Evolutionary conservation across 495 filamentous ascomycete genomes (phyloP).

Genomic region (Durotheca rogersii): DNA sequence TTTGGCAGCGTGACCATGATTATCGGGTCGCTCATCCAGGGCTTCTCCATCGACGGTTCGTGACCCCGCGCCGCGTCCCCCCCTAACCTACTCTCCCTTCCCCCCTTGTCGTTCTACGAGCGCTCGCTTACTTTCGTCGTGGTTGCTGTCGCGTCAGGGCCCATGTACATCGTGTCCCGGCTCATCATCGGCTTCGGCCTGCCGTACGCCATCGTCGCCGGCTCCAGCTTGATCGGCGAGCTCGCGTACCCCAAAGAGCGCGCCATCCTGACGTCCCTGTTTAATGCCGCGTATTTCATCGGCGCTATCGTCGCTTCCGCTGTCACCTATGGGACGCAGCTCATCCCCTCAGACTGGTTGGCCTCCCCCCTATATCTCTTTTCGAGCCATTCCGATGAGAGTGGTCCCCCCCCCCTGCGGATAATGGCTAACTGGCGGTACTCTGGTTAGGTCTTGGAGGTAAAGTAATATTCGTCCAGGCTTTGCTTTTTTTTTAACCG

Average conservation of each 20-base stretch:
- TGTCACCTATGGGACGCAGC: slow-evolving; percentile 58
- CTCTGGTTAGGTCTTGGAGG: slow-evolving; percentile 51
- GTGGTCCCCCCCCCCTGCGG: no score
- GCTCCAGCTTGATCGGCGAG: slow-evolving; percentile 64
- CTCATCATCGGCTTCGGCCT: slow-evolving; percentile 67
- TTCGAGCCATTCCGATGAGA: no score
- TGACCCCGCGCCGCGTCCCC: background rate
- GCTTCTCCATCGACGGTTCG: slow-evolving; percentile 49
- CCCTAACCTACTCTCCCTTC: no score
- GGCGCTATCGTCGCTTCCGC: slow-evolving; percentile 62
- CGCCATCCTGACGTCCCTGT: slow-evolving; percentile 63
- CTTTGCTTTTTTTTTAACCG: no score
- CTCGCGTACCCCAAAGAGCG: slow-evolving; percentile 67
- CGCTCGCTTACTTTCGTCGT: slow-evolving; percentile 1
- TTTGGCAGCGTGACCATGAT: slow-evolving; percentile 60
- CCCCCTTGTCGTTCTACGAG: background rate
- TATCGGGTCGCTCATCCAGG: slow-evolving; percentile 58
- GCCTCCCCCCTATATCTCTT: slow-evolving; percentile 5
- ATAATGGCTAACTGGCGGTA: no score
- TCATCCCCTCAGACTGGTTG: slow-evolving; percentile 56
- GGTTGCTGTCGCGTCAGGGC: no score
- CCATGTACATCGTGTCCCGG: slow-evolving; percentile 66
- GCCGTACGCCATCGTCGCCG: slow-evolving; percentile 64
- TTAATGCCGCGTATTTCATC: slow-evolving; percentile 66
- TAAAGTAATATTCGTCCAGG: slow-evolving; percentile 37